Evolutionary conservation across 192 early-diverging fungal genomes (phyloP), one percentile per base, ranked within the genome.

Genomic region (Podila minutissima): DNA sequence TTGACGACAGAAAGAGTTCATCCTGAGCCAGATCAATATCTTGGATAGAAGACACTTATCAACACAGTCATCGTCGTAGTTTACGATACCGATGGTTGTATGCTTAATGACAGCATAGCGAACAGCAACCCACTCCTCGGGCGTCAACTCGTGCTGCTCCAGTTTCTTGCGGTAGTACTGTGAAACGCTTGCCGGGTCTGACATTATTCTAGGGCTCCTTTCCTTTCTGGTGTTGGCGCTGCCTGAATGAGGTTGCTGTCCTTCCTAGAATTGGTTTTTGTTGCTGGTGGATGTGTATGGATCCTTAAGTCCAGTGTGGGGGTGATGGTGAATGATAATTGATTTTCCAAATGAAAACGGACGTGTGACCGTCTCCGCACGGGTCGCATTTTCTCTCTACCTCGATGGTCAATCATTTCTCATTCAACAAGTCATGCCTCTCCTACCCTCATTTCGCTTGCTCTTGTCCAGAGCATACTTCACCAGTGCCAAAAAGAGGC

Each of bases 111-210:
- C 62, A 10, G 77, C 66, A n/a, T 53, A 81, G 17, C 77, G 77
- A 0, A 81, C 77, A 5, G 77, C 77, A 6, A 60, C 26, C 77
- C 70, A 81, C 22, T 81, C 77, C 33, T 81, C 71, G 8, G 77
- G 71, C 15, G 59, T 81, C 31, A 81, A 66, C n/a, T 81, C 61
- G 38, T 81, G 71, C 28, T 81, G 70, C 58, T 81, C 71, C 19
- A 81, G 66, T 57, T 81, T 81, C 35, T 72, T 63, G 29, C 77
- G 70, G 62, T 81, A 81, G 66, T 71, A 77, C n/a, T 71, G 68
- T 20, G 75, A 77, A 50, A 77, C 64, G 9, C 67, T 50, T 17
- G 24, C 35, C 7, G 68, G 26, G 38, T 67, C 37, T 1, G 68
- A 41, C 75, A 77, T 77, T 22, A 22, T 46, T 17, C 13, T 46